Base-by-base conservation (phyloP, 352 stramenopile genomes). In the Lagenidium sp. region DNA sequence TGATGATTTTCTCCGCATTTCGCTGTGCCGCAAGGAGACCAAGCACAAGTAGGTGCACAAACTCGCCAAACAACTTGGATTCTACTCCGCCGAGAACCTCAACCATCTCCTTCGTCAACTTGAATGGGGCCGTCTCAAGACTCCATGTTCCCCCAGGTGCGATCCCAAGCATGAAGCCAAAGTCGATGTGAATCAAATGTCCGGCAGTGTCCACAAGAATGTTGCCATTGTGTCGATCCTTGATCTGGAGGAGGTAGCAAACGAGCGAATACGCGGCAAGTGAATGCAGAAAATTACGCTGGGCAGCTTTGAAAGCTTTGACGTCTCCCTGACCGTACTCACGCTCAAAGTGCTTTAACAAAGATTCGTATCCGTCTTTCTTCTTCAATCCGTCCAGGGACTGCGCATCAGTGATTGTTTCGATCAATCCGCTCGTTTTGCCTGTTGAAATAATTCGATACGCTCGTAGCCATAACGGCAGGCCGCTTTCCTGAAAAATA, bases 181-280 rank as follows among this genome's bases (percentile, higher is more conserved):
- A 96, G 64, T 99, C 95, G 50, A 99, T 98, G 60, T 99, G 95
- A 43, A 98, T 95, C 45, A 98, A 73, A 57, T 97, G 94, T 8
- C 95, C 95, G 50, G 95, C 87, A 22, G 95, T 96, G 52, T 98
- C 89, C 2, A 99, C 53, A 35, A 99, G 55, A 54, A 99, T 95
- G 59, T 99, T 99, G 41, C 95, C 95, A 61, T 99, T 99, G 69
- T 99, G 95, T 12, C 95, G 72, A 57, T 99, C 95, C 69, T 99
- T 99, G 53, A 99, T 83, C 74, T 98, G 93, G 36, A 99, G 77
- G 19, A 99, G 51, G 62, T 97, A 98, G 57, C 86, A 97, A 38
- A 98, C 74, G 36, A 99, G 94, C 42, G 92, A 96, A 65, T 95
- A 95, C 4, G 73, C 77, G 6, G 82, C 85, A 53, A 95, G 82